phyloP scores from a whole-genome alignment of 768 basidiomycete genomes.

The Boletus vermiculosoides region DNA sequence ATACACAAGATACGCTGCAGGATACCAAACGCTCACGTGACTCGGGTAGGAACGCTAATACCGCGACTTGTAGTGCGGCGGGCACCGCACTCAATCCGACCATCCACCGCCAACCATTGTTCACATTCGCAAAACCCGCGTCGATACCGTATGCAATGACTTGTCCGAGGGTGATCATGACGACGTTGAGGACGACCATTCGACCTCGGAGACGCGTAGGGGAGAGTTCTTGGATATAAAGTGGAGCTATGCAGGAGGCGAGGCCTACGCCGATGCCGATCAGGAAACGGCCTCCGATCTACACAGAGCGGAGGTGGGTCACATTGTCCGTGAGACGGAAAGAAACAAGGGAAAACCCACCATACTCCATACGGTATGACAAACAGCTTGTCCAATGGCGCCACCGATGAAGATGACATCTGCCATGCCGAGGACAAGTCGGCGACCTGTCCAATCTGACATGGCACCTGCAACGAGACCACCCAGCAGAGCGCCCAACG shows the following conservation, averaged over 20 bases:
- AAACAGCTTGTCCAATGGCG: conserved; percentile 68
- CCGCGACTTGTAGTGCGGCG: conserved; percentile 58
- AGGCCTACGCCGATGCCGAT: conserved; percentile 74
- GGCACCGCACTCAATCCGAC: conserved; percentile 74
- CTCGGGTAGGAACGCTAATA: conserved; percentile 71
- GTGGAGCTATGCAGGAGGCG: conserved; percentile 74
- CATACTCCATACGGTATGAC: conserved; percentile 70
- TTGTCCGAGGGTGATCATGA: conserved; percentile 79
- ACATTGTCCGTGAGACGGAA: neutral
- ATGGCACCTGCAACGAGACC: conserved; percentile 66
- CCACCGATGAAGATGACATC: conserved; percentile 75
- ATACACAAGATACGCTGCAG: neutral
- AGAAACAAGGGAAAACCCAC: conserved; percentile 30
- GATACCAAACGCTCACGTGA: conserved; percentile 52
- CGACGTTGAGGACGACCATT: conserved; percentile 81
- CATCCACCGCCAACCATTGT: conserved; percentile 81
- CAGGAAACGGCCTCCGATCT: conserved; percentile 73
- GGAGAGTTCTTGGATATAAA: conserved; percentile 83
- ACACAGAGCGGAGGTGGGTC: neutral
- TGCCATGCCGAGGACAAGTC: conserved; percentile 61
- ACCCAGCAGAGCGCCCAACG: conserved; percentile 75
- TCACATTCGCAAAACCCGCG: conserved; percentile 58
- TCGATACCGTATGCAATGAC: conserved; percentile 77
- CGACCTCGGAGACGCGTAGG: conserved; percentile 71
- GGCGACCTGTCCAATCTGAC: conserved; percentile 70